Evolutionary conservation across 805 yeast species (phyloP).

Genomic region (Phaffomyces opuntiae): DNA sequence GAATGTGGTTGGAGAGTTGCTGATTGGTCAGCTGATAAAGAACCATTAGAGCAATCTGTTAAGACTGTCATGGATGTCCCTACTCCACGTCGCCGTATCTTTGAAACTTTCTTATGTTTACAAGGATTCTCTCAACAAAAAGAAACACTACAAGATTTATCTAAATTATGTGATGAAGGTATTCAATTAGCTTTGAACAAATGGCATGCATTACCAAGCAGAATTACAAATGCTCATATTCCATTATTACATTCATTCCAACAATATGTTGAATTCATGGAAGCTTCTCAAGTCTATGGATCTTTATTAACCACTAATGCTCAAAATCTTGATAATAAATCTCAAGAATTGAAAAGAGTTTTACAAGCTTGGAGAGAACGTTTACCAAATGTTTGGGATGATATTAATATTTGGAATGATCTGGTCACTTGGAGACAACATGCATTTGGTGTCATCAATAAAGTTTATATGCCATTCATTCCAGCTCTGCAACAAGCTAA

Average conservation of each 20-base stretch:
- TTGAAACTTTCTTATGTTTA: constrained; percentile 86
- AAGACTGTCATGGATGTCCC: constrained; percentile 98
- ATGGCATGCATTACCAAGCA: constrained; percentile 83
- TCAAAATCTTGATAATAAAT: constrained; percentile 83
- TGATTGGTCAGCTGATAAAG: constrained; percentile 94
- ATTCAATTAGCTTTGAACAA: constrained; percentile 85
- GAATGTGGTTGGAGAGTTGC: constrained; percentile 99
- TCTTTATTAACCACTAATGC: constrained; percentile 85
- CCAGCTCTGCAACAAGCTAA: constrained; percentile 73
- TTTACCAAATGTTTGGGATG: constrained; percentile 95
- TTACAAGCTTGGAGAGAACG: constrained; percentile 98
- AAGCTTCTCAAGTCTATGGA: constrained; percentile 90
- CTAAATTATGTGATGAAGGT: constrained; percentile 90
- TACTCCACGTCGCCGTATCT: constrained; percentile 92
- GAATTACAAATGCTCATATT: constrained; percentile 75
- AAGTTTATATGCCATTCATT: constrained; percentile 86
- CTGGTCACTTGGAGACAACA: constrained; percentile 98
- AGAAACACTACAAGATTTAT: constrained; percentile 76
- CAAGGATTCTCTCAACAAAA: constrained; percentile 92
- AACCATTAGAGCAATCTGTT: constrained; percentile 88
- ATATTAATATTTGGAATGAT: constrained; percentile 96
- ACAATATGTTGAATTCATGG: constrained; percentile 95
- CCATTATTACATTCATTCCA: constrained; percentile 91
- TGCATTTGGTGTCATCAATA: constrained; percentile 93
- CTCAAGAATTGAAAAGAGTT: constrained; percentile 91